Base-by-base conservation (phyloP, 2,329 filamentous ascomycete species). In the Scortechinia acanthostroma region DNA sequence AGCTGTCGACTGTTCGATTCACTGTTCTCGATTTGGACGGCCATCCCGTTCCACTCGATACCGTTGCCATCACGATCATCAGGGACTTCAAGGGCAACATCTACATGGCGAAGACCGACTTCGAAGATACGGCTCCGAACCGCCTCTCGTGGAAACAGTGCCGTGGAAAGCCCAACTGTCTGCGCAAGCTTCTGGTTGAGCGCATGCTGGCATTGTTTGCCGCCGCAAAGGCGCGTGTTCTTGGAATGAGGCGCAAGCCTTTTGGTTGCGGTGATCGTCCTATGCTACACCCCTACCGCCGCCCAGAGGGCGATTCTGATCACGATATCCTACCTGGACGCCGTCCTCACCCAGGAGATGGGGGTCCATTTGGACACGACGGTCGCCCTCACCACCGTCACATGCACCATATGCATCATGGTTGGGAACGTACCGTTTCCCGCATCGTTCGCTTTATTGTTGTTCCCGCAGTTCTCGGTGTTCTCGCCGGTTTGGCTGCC, bases 401-500 rank as follows among this genome's bases (percentile, higher is more conserved):
- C 49, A 45, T 22, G 47, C 46, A 45, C 45, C 43, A 43, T 16
- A 21, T 22, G 19, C 47, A 49, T 20, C 53, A 52, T 44, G 55
- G 48, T 47, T 62, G 68, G 51, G 54, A 62, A 15, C 63, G 59
- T 47, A 60, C 63, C n/a, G 53, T 64, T 48, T 60, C 59, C 45
- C 61, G 58, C 20, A 56, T 66, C 17, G 52, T 71, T 20, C 65
- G 62, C 35, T 64, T 68, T 50, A 63, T 71, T 22, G 50, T 71
- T 42, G 55, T 72, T 42, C 69, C 68, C 3, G 65, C 65, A 22
- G 46, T 68, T 2, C 51, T 68, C n/a, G 69, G 69, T 35, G 58
- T 71, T 22, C 54, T 68, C 21, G 66, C 67, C 21, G 68, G 67
- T 46, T 52, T 72, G 45, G 58, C 62, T 37, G 67, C 68, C 21